Conservation (phyloP, 257 asterid species). For the Thymus quinquecostatus region DNA sequence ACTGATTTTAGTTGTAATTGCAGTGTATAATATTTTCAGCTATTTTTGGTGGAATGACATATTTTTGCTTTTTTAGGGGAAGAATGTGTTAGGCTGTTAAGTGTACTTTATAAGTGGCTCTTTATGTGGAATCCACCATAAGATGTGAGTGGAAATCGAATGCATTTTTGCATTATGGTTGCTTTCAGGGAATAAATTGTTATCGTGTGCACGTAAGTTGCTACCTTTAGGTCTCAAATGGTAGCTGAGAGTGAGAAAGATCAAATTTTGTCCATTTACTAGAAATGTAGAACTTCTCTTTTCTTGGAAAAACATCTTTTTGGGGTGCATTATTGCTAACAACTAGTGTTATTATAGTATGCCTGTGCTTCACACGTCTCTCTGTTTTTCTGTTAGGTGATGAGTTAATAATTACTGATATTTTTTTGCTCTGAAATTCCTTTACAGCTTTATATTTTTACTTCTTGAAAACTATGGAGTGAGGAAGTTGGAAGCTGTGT, state of each 20-base stretch:
- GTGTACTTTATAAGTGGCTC: conserved; percentile 9
- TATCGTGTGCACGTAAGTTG: conserved; percentile 20
- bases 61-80: conserved; percentile 8
- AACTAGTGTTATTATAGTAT: conserved; percentile 12
- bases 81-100: conserved; percentile 2
- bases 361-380: conserved; percentile 18
- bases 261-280: conserved; percentile 17
- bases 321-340: conserved; percentile 31
- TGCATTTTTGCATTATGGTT: conserved; percentile 25
- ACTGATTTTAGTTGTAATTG: not conserved
- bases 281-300: not conserved
- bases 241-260: conserved; percentile 20
- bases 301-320: conserved; percentile 23
- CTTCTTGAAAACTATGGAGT: conserved; percentile 99
- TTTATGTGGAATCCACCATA: conserved; percentile 37
- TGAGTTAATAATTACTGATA: conserved; percentile 31
- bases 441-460: conserved; percentile 82
- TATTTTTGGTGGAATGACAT: not conserved
- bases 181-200: conserved; percentile 20
- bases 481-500: conserved; percentile 97
- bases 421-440: conserved; percentile 31
- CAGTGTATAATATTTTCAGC: not conserved
- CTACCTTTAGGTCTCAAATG: conserved; percentile 23
- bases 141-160: conserved; percentile 32
- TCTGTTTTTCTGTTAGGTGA: conserved; percentile 33